Conservation (phyloP, 257 asterid species). For the Solanum rostratum region DNA sequence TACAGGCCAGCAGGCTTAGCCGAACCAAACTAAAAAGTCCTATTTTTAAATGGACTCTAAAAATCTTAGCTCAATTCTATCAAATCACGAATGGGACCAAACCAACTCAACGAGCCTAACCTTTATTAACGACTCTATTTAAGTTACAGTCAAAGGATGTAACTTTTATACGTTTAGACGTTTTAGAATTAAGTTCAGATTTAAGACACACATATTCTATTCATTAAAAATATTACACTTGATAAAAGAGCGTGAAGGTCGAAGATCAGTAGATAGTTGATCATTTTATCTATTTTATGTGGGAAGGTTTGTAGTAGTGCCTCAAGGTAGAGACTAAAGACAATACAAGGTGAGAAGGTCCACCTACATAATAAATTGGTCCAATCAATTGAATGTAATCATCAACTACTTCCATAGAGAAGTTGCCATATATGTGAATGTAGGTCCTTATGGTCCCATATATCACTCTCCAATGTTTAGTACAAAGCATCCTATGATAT, state of each 20-base stretch:
- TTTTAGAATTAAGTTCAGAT: background rate
- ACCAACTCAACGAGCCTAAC: too few relatives aligned
- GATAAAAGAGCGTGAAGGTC: background rate
- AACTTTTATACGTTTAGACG: fast-evolving
- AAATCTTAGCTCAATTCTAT: too few relatives aligned
- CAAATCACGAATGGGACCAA: too few relatives aligned
- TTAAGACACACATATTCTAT: too few relatives aligned
- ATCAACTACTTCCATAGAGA: background rate
- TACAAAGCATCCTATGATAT: background rate
- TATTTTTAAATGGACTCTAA: too few relatives aligned
- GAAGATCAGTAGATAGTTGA: background rate
- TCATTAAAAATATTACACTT: background rate
- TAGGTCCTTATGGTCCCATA: background rate
- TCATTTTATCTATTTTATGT: background rate
- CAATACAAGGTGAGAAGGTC: background rate
- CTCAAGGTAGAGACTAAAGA: background rate
- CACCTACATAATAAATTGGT: background rate
- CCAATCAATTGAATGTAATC: background rate
- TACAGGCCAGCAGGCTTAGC: too few relatives aligned
- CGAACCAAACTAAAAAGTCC: too few relatives aligned
- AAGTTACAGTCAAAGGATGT: background rate
- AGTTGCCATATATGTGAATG: background rate
- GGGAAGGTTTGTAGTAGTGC: background rate
- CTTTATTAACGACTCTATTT: too few relatives aligned
- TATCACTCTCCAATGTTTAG: background rate